Percentiles rank a stretch among this genome's conserved stretches.
These are phyloP conservation scores for Aureobasidium musti DNA, from an alignment of 2,329 filamentous ascomycete species.

Conservation along the genomic window DNA sequence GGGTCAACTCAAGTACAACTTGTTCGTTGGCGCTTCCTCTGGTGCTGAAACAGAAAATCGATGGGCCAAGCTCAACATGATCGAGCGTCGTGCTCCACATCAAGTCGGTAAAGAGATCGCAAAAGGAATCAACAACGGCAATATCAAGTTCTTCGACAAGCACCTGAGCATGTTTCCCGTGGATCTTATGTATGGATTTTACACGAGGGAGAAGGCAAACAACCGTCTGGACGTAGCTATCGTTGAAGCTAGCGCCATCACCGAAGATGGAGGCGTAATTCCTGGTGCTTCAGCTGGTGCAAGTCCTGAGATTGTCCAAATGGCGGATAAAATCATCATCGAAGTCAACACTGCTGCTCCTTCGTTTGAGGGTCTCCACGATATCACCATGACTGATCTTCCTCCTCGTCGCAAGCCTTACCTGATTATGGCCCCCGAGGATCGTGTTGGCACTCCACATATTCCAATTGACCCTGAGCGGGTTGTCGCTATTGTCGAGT, in stretches of 20 bases:
- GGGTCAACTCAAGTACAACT: conserved; percentile 79
- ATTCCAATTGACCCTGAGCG: conserved; percentile 84
- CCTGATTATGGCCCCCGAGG: conserved; percentile 80
- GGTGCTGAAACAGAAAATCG: conserved; percentile 89
- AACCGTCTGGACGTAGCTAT: conserved; percentile 80
- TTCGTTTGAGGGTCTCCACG: conserved; percentile 83
- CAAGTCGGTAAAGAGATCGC: conserved; percentile 89
- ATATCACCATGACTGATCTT: conserved; percentile 85
- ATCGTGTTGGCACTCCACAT: conserved; percentile 78
- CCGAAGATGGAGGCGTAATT: conserved; percentile 84
- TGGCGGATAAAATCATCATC: conserved; percentile 91
- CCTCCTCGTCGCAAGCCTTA: conserved; percentile 82
- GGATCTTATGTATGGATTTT: conserved; percentile 74
- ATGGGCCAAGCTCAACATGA: conserved; percentile 90
- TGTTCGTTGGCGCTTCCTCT: conserved; percentile 88
- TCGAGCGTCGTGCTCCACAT: conserved; percentile 79
- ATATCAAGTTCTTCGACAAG: conserved; percentile 92
- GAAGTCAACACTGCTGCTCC: conserved; percentile 88
- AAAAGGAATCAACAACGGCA: conserved; percentile 84
- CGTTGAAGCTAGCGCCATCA: conserved; percentile 79
- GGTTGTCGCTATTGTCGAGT: conserved; percentile 81
- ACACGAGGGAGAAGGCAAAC: conserved; percentile 75
- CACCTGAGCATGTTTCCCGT: conserved; percentile 90
- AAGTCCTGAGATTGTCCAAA: conserved; percentile 81
- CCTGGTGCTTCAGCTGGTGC: conserved; percentile 84